These are phyloP conservation scores for Bisporella sp. DNA, from an alignment of 2,329 filamentous ascomycete species.

Conservation along the genomic window DNA sequence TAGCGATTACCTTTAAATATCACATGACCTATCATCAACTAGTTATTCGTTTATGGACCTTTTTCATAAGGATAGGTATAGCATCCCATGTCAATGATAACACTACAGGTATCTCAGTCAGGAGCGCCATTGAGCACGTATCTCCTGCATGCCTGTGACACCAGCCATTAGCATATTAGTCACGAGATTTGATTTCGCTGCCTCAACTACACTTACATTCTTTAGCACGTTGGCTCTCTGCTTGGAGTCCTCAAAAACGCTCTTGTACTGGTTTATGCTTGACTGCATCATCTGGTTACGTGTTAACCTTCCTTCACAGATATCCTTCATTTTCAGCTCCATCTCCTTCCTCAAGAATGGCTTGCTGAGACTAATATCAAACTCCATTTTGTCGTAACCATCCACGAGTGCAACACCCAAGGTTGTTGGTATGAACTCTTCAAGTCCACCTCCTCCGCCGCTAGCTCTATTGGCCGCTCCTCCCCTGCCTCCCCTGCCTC, in stretches of 20 bases:
- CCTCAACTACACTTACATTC: constrained; percentile 39
- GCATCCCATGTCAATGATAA: no score
- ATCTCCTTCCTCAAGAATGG: constrained; percentile 96
- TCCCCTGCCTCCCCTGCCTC: constrained; percentile 29
- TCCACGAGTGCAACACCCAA: constrained; percentile 87
- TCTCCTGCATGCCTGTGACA: constrained; percentile 22
- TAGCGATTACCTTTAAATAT: no score
- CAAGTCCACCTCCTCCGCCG: constrained; percentile 41
- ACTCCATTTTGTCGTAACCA: constrained; percentile 90
- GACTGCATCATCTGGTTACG: constrained; percentile 70
- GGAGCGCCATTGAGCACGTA: constrained; percentile 22
- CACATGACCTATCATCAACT: no score
- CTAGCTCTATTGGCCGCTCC: constrained; percentile 37
- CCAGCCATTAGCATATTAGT: constrained; percentile 7
- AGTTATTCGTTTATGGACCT: no score
- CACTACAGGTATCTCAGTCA: constrained; percentile 5
- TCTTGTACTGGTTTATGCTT: constrained; percentile 79
- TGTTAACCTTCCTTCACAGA: constrained; percentile 79
- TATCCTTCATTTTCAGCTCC: constrained; percentile 94
- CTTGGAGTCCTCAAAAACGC: constrained; percentile 76
- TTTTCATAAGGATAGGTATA: no score
- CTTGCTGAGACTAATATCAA: constrained; percentile 88
- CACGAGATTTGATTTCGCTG: background rate
- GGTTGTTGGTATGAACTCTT: constrained; percentile 88
- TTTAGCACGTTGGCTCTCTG: constrained; percentile 65